Conservation (phyloP, 2,329 filamentous ascomycete genomes). For the Pyricularia sp. region DNA sequence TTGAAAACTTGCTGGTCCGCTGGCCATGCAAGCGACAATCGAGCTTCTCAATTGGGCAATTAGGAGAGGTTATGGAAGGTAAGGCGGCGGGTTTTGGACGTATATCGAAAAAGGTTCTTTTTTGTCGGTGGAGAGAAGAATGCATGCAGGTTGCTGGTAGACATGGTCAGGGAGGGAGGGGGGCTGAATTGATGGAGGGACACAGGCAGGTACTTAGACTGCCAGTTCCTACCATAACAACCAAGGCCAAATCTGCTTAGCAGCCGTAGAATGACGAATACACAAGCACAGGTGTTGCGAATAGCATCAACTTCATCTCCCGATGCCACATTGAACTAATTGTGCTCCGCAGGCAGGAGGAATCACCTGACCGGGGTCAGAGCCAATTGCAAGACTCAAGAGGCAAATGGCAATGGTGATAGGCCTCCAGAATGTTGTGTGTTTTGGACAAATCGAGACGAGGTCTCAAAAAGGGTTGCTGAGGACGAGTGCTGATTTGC, state of each 20-base stretch:
- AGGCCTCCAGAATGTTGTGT: slow-evolving; percentile 31
- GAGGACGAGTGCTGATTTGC: slow-evolving; percentile 43
- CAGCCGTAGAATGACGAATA: background rate
- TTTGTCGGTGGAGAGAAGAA: background rate
- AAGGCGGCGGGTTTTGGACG: background rate
- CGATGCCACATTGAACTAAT: slow-evolving; percentile 13
- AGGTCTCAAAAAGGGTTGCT: slow-evolving; percentile 24
- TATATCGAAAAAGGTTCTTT: background rate
- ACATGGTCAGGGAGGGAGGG: background rate
- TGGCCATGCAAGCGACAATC: background rate
- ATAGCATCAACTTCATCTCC: slow-evolving; percentile 3
- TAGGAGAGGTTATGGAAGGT: background rate
- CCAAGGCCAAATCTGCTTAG: background rate
- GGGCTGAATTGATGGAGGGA: background rate
- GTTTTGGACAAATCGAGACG: slow-evolving; percentile 21
- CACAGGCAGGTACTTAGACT: background rate
- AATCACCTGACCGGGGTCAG: slow-evolving; percentile 42
- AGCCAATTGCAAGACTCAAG: slow-evolving; percentile 38
- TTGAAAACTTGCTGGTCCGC: background rate
- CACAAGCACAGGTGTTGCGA: background rate
- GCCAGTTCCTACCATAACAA: background rate
- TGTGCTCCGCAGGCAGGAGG: slow-evolving; percentile 30
- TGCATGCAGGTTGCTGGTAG: background rate
- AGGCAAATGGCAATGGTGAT: slow-evolving; percentile 37
- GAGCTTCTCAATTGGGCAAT: background rate